phyloP scores from a whole-genome alignment of 257 asterid genomes.

The Solanum commersonii region DNA sequence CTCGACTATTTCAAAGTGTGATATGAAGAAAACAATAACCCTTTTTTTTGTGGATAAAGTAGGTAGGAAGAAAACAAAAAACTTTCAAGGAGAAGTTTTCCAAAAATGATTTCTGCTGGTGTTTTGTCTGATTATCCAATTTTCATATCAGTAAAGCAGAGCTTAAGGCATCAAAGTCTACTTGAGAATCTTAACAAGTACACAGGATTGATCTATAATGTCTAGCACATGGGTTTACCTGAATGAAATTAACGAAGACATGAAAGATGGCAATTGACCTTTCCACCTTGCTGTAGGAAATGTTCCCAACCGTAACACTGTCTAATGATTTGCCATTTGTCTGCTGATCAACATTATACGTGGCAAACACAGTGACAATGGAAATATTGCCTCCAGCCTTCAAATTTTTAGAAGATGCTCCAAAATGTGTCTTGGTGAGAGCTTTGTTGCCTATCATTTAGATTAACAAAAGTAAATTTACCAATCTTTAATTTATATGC shows the following conservation, averaged over 20 bases:
- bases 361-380: slow-evolving; percentile 69
- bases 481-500: not conserved
- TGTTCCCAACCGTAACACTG: slow-evolving; percentile 62
- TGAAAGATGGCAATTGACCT: slow-evolving; percentile 75
- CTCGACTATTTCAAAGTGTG: not conserved
- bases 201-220: not conserved
- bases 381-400: slow-evolving; percentile 29
- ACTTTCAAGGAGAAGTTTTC: not conserved
- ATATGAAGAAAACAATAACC: not conserved
- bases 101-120: not conserved
- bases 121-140: not conserved
- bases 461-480: not conserved
- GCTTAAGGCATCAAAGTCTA: not conserved
- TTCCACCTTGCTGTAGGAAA: slow-evolving; percentile 62
- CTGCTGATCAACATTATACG: slow-evolving; percentile 36
- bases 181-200: not conserved
- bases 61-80: not conserved
- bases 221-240: slow-evolving; percentile 30
- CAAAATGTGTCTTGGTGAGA: slow-evolving; percentile 47
- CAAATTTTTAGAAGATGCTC: slow-evolving; percentile 8
- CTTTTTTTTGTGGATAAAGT: not conserved
- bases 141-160: not conserved
- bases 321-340: slow-evolving; percentile 28
- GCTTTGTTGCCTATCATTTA: slow-evolving; percentile 54
- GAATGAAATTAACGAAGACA: slow-evolving; percentile 70